Evolutionary conservation across 768 basidiomycete genomes (phyloP).

Genomic region (Fomitopsis serialis): DNA sequence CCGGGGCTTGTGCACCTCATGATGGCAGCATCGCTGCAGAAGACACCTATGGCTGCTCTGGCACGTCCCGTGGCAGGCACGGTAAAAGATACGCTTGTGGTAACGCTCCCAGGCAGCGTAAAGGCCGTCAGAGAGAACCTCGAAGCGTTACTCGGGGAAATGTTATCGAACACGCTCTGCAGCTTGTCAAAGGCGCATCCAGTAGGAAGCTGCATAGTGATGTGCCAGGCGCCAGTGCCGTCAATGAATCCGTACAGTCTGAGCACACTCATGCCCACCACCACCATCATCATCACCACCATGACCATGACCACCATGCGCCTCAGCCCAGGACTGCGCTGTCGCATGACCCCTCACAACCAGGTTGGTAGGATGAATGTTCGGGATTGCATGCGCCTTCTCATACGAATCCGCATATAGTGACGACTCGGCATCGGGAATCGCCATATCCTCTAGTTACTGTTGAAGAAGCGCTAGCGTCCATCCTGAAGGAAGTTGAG

Average conservation of each 20-base stretch:
- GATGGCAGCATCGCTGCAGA: slow-evolving; percentile 58
- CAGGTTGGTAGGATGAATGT: slow-evolving; percentile 39
- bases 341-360: slow-evolving; percentile 64
- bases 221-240: slow-evolving; percentile 27
- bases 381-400: not conserved
- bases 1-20: slow-evolving; percentile 75
- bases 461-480: slow-evolving; percentile 55
- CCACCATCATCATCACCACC: slow-evolving; percentile 33
- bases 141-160: slow-evolving; percentile 50
- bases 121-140: slow-evolving; percentile 83
- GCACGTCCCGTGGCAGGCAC: slow-evolving; percentile 82
- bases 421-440: slow-evolving; percentile 62
- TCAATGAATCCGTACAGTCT: not conserved
- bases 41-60: slow-evolving; percentile 77
- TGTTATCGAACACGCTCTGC: slow-evolving; percentile 65
- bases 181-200: slow-evolving; percentile 63
- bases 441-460: slow-evolving; percentile 75
- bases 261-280: slow-evolving; percentile 27
- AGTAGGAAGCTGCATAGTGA: slow-evolving; percentile 53
- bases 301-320: slow-evolving; percentile 30
- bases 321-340: slow-evolving; percentile 54
- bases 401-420: slow-evolving; percentile 29
- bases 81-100: slow-evolving; percentile 56
- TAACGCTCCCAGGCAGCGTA: slow-evolving; percentile 81
- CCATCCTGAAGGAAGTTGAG: slow-evolving; percentile 45